A percentile compares a stretch with the other conserved stretches of the same genome.
These are phyloP conservation scores for Phytophthora capsici DNA, from an alignment of 352 stramenopile species.

Conservation along the genomic window DNA sequence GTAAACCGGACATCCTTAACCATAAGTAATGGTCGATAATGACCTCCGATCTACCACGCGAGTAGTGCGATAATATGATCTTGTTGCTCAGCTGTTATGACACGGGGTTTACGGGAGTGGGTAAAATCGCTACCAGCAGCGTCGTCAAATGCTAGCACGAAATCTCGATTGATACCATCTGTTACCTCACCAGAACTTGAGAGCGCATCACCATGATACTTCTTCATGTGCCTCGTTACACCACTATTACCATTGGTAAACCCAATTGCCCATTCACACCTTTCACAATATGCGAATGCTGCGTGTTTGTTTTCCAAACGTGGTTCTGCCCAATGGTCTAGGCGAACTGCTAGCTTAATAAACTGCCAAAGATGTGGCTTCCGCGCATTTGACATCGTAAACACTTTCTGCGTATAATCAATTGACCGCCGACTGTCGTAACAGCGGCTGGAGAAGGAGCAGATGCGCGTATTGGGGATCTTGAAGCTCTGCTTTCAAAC, in stretches of 20 bases:
- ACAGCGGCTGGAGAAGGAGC: no score
- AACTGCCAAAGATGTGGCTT: slow-evolving; percentile 4
- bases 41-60: slow-evolving; percentile 7
- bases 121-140: no score
- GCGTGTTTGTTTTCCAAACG: slow-evolving; percentile 5
- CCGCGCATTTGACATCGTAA: no score
- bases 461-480: no score
- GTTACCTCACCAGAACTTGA: not conserved
- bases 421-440: no score
- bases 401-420: no score
- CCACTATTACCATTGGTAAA: not conserved
- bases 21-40: slow-evolving; percentile 14
- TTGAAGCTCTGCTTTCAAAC: no score
- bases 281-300: slow-evolving; percentile 9
- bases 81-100: slow-evolving; percentile 5
- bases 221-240: not conserved
- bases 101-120: no score
- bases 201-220: not conserved
- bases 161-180: no score
- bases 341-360: not conserved
- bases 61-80: slow-evolving; percentile 3
- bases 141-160: no score
- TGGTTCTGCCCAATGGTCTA: not conserved
- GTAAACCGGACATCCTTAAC: slow-evolving; percentile 13
- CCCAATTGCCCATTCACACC: not conserved